These are phyloP conservation scores for Gossypium arboreum DNA, from an alignment of 345 rosid genomes.

Conservation along the genomic window DNA sequence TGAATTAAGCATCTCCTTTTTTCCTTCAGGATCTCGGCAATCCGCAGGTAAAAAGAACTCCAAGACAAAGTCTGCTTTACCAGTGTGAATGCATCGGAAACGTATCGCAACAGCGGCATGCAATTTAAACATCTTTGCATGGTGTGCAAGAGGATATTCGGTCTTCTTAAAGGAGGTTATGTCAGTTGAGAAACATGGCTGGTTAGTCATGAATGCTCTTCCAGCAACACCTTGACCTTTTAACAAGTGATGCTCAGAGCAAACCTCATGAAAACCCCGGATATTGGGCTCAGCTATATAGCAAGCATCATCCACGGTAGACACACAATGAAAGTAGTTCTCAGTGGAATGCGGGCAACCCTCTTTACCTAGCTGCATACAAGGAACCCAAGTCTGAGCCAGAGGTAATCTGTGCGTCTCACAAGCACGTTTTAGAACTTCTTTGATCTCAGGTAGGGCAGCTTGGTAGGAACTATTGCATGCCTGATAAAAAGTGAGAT, in stretches of 20 bases:
- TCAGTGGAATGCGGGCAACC: slow-evolving; percentile 76
- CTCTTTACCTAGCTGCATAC: slow-evolving; percentile 67
- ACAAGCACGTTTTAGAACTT: slow-evolving; percentile 67
- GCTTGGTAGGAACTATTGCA: slow-evolving; percentile 50
- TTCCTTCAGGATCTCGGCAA: slow-evolving; percentile 54
- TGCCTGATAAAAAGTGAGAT: slow-evolving; percentile 37
- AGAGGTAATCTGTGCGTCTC: slow-evolving; percentile 73
- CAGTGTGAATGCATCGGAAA: slow-evolving; percentile 60
- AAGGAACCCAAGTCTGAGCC: slow-evolving; percentile 83
- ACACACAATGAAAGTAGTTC: slow-evolving; percentile 67
- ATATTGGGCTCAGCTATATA: slow-evolving; percentile 49
- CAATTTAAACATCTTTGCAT: slow-evolving; percentile 73
- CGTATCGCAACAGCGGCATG: slow-evolving; percentile 83
- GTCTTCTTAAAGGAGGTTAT: slow-evolving; percentile 52
- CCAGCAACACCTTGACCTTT: slow-evolving; percentile 93
- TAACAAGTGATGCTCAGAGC: slow-evolving; percentile 88
- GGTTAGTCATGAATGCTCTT: slow-evolving; percentile 75
- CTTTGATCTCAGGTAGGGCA: slow-evolving; percentile 70
- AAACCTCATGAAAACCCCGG: slow-evolving; percentile 71
- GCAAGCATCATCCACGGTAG: slow-evolving; percentile 78
- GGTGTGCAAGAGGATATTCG: slow-evolving; percentile 91
- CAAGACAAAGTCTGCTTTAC: slow-evolving; percentile 68
- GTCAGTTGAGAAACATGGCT: slow-evolving; percentile 78
- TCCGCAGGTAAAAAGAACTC: slow-evolving; percentile 86
- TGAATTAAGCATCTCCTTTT: slow-evolving; percentile 61